Percentiles rank a stretch among this genome's conserved stretches.
These are phyloP conservation scores for Xylaria telfairii DNA, from an alignment of 495 filamentous ascomycete species.

Conservation along the genomic window DNA sequence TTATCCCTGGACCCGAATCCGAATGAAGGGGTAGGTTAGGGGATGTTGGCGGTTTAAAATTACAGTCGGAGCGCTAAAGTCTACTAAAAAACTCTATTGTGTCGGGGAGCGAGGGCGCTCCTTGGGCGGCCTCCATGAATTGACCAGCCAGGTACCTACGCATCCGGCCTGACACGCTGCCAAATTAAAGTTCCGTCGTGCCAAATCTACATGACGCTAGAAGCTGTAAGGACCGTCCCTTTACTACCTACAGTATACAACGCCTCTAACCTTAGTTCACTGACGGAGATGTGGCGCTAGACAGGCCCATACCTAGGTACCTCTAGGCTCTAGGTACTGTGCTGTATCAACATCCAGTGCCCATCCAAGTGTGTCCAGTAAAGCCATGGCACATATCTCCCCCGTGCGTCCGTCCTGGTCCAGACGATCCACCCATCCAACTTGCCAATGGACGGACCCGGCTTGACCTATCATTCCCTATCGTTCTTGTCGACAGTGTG, in stretches of 20 bases:
- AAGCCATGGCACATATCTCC: not conserved
- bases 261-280: too few relatives aligned
- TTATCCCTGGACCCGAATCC: too few relatives aligned
- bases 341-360: too few relatives aligned
- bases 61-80: conserved; percentile 8
- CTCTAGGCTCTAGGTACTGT: too few relatives aligned
- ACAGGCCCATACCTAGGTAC: too few relatives aligned
- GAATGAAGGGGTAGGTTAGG: not conserved
- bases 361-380: too few relatives aligned
- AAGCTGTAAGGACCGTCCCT: not conserved
- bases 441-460: conserved; percentile 6
- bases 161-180: not conserved
- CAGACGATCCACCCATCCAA: conserved; percentile 8
- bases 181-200: not conserved
- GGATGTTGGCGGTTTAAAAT: not conserved
- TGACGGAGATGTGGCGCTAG: conserved; percentile 6
- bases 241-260: too few relatives aligned
- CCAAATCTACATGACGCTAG: not conserved
- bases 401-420: conserved; percentile 8
- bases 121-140: not conserved
- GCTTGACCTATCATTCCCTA: conserved; percentile 8
- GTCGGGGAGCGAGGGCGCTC: not conserved
- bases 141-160: not conserved
- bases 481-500: conserved; percentile 6
- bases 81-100: not conserved